Evolutionary conservation across 2,329 filamentous ascomycete species (phyloP), one percentile per base, ranked within the genome.

Genomic region (Pseudonectria foliicola): DNA sequence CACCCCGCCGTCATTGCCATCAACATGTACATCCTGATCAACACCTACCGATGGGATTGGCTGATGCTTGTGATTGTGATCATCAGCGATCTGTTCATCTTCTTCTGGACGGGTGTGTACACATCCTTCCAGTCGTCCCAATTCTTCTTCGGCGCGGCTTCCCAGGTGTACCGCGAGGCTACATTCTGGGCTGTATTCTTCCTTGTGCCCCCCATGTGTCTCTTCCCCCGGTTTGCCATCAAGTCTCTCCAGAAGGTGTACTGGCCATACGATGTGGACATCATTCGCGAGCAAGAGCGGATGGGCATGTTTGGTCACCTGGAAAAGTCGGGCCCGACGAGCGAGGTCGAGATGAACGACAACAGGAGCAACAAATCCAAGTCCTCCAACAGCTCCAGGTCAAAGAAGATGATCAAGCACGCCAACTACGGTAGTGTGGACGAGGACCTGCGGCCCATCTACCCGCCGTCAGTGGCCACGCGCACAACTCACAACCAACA

Each of bases 21-120:
- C 68, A 98, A 98, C 61, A 67, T 82, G 39, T 98, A 96, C 66
- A 86, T 98, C 48, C 69, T 98, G 45, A 80, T 96, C 66, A 98
- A 98, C 63, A 93, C 85, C 1, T 96, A 95, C 61, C 79, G 90
- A 41, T 98, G 92, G 92, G 92, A 98, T 60, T 98, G 90, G 90
- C 70, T 98, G 52, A 93, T 93, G 64, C 63, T 89, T 14, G 67
- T 95, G 39, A 82, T 95, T 43, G 82, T 93, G 33, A 63, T 64
- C 15, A 74, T 96, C 59, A 95, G 88, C 63, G 83, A 84, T 43
- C 59, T 96, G 21, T 76, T 95, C 51, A 77, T 96, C 54, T 98
- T 88, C 70, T 83, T 94, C 66, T 96, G 92, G 88, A 95, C 92
- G 6, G 92, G 88, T 21, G 73, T 94, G 25, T 98, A 93, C 64